A percentile compares a stretch with the other conserved stretches of the same genome.
These are phyloP conservation scores for Scheffersomyces lignosus DNA, from an alignment of 805 yeast genomes.

Conservation along the genomic window DNA sequence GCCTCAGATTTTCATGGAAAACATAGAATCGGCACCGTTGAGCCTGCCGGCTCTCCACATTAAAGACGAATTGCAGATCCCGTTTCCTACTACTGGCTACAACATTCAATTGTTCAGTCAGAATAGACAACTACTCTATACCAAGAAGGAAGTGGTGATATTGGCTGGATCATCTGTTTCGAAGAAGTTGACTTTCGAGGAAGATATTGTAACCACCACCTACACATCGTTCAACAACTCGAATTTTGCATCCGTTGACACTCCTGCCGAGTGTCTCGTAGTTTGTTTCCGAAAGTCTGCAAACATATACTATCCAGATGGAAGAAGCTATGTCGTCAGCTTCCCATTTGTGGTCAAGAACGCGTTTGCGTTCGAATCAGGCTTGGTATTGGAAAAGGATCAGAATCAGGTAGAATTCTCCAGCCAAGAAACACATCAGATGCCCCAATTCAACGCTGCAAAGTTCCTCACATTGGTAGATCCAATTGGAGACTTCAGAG, in stretches of 20 bases:
- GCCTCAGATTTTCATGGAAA: too few relatives aligned
- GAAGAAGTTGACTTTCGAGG: conserved; percentile 50
- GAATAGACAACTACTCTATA: conserved; percentile 36
- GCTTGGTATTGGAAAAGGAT: conserved; percentile 62
- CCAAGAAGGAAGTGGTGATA: conserved; percentile 47
- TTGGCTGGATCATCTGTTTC: conserved; percentile 48
- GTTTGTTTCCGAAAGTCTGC: conserved; percentile 63
- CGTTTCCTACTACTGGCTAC: conserved; percentile 7
- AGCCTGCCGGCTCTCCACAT: background rate
- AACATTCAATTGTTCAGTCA: conserved; percentile 16
- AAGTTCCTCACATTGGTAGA: conserved; percentile 68
- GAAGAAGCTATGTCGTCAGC: conserved; percentile 57
- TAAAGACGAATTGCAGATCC: background rate
- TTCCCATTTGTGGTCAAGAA: conserved; percentile 66
- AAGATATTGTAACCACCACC: conserved; percentile 57
- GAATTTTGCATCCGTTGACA: conserved; percentile 3
- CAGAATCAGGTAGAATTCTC: conserved; percentile 13
- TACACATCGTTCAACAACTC: conserved; percentile 50
- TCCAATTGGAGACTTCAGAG: conserved; percentile 73
- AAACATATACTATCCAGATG: conserved; percentile 60
- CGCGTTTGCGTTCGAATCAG: conserved; percentile 67
- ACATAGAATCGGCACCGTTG: too few relatives aligned
- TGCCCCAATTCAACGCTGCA: conserved; percentile 23
- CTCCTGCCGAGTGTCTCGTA: conserved; percentile 44
- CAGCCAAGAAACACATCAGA: conserved; percentile 7